Base-by-base conservation (phyloP, 129 eudicot genomes). In the Oenanthe sinensis region DNA sequence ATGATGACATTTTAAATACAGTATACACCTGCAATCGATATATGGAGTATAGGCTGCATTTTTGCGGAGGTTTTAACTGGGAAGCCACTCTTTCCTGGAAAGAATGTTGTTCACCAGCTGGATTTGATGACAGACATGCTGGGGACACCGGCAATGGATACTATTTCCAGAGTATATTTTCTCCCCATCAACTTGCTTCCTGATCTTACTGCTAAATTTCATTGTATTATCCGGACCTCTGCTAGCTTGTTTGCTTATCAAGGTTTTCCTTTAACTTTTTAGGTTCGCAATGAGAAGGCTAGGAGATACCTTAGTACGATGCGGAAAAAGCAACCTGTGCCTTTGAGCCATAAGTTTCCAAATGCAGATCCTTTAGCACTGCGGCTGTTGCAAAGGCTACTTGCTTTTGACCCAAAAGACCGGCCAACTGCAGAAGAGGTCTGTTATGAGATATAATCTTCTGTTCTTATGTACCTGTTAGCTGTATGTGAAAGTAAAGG, bases 271-370 rank as follows among this genome's bases (percentile, higher is more conserved):
- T 75, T 33, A 17, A n/a, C 36, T 33, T 9, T 70, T 75, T 84
- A 92, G 97, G 97, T 92, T 80, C 89, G 97, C 26, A 92, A 92
- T 79, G 97, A 92, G 54, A 92, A 92, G 86, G 97, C 97, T 39
- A 88, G 97, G 84, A 92, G 85, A 76, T 92, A 92, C 83, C 88
- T 92, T 48, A 88, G 87, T 3, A 88, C 85, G 72, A 92, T 92
- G 97, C 84, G 95, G 45, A 92, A 83, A 79, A 92, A 92, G 82
- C 90, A 85, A 77, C 87, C 92, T 4, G 92, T 88, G 72, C 81
- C 90, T 11, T 86, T 92, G 82, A 82, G 88, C 13, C 88, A 88
- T 81, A 92, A 92, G 72, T 89, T 92, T 84, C 85, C 82, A 70
- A 88, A 89, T 78, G 95, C 88, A 24, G 97, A 89, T 83, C 97